Evolutionary conservation across 306 rosid species (phyloP), one percentile per base, ranked within the genome.

Genomic region (Casuarina equisetifolia): DNA sequence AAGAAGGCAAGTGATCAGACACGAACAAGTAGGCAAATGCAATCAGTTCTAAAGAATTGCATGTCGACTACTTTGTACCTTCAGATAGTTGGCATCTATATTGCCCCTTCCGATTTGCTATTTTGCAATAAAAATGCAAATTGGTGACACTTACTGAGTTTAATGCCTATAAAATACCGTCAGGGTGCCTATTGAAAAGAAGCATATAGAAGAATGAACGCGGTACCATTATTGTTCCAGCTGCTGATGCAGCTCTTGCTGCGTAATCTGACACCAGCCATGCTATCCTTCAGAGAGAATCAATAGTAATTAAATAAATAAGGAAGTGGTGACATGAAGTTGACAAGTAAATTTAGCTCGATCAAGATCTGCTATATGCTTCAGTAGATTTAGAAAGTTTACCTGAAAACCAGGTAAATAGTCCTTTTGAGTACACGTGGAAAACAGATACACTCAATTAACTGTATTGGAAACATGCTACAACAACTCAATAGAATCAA

Each of bases 191-290:
- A 43, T 19, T 70, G 42, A 51, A 75, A 42, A 63, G 19, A 71
- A 74, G 72, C 54, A 61, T 54, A 13, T 70, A 69, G 78, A 51
- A 51, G 72, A 54, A 80, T n/a, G 79, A 46, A 84, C 73, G 36
- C 6, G 25, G 36, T 84, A 92, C 97, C 97, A 92, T 92, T 79
- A 92, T 90, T 63, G 96, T 92, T 82, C 93, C 93, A 6, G 92
- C 93, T 1, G 97, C 88, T 54, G 96, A 92, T 73, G 97, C 96
- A 72, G 96, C 96, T 85, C 97, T 85, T 17, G 97, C 97, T 8
- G 87, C 84, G 80, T 3, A 69, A 80, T 46, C 68, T 58, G 75
- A 79, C 73, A 66, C 20, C n/a, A 61, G 66, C 75, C 66, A 70
- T 16, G 46, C 16, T 69, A 19, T 13, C 13, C 58, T 69, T 45